Percentiles rank a stretch among this genome's conserved stretches.
phyloP scores from a whole-genome alignment of 2,329 filamentous ascomycete genomes.

The Xylariaceae sp. region DNA sequence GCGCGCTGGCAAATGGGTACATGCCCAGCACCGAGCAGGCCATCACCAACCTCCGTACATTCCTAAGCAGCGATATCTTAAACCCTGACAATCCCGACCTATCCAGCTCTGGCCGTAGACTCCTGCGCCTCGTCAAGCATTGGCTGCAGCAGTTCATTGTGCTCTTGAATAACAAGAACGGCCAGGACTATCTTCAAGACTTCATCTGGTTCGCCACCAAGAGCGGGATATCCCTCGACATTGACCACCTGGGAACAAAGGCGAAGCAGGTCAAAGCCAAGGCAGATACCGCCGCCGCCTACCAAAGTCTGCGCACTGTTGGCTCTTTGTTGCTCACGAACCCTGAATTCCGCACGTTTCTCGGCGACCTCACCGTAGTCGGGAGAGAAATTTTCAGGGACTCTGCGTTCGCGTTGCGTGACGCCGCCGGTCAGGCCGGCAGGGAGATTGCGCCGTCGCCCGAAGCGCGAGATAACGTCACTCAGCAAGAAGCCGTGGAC shows the following conservation, averaged over 20 bases:
- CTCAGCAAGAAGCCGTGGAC: conserved; percentile 31
- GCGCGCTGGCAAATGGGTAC: conserved; percentile 74
- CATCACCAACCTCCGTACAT: conserved; percentile 70
- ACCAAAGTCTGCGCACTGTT: conserved; percentile 76
- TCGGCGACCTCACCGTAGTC: conserved; percentile 72
- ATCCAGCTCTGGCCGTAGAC: conserved; percentile 67
- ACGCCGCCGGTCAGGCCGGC: conserved; percentile 67
- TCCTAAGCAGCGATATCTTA: conserved; percentile 72
- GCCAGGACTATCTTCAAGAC: conserved; percentile 79
- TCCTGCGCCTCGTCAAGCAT: conserved; percentile 65
- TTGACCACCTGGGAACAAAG: conserved; percentile 55
- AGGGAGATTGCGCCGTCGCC: conserved; percentile 65
- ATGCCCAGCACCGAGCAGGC: conserved; percentile 88
- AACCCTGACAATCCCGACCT: conserved; percentile 70
- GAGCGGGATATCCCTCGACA: conserved; percentile 64
- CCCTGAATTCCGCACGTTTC: conserved; percentile 79
- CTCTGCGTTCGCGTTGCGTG: conserved; percentile 72
- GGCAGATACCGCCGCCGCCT: conserved; percentile 68
- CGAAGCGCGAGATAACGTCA: conserved; percentile 51
- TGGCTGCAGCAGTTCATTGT: conserved; percentile 77
- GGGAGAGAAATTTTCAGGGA: conserved; percentile 82
- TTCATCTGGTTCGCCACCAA: conserved; percentile 80
- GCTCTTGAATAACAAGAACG: conserved; percentile 77
- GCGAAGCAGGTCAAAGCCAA: conserved; percentile 59
- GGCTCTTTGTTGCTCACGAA: conserved; percentile 83